These are phyloP conservation scores for Solanum habrochaites DNA, from an alignment of 257 asterid genomes.

Conservation along the genomic window DNA sequence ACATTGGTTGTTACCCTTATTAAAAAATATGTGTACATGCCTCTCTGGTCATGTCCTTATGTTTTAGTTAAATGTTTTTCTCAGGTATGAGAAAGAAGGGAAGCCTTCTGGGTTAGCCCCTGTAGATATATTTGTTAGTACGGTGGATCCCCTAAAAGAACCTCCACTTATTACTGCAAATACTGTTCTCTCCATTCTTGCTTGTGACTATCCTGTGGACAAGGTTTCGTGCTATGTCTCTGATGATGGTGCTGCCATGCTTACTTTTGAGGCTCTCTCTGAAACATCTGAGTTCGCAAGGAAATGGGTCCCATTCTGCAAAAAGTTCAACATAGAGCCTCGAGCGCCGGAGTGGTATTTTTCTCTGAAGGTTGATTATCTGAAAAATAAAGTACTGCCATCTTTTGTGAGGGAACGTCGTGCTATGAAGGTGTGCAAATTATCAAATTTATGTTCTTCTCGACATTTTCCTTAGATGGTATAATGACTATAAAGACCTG, in stretches of 20 bases:
- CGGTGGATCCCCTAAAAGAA: slow-evolving; percentile 93
- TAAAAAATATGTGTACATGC: neutral
- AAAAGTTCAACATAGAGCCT: slow-evolving; percentile 75
- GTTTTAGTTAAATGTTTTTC: slow-evolving; percentile 1
- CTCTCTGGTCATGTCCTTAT: slow-evolving; percentile 1
- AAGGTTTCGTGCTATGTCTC: slow-evolving; percentile 93
- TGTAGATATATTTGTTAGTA: slow-evolving; percentile 81
- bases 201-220: slow-evolving; percentile 88
- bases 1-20: neutral
- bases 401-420: slow-evolving; percentile 95
- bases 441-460: neutral
- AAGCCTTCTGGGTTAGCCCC: slow-evolving; percentile 82
- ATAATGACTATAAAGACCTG: neutral
- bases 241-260: slow-evolving; percentile 99
- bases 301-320: slow-evolving; percentile 97
- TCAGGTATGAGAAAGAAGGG: slow-evolving; percentile 94
- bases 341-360: slow-evolving; percentile 98
- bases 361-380: slow-evolving; percentile 71
- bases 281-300: slow-evolving; percentile 95
- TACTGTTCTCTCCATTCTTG: slow-evolving; percentile 91
- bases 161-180: slow-evolving; percentile 97
- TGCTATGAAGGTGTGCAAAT: slow-evolving; percentile 73
- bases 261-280: slow-evolving; percentile 92
- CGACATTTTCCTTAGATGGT: neutral
- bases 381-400: slow-evolving; percentile 80